Percentiles rank a stretch among this genome's conserved stretches.
These are phyloP conservation scores for Globisporangium apiculatum DNA, from an alignment of 352 stramenopile genomes.

Conservation along the genomic window DNA sequence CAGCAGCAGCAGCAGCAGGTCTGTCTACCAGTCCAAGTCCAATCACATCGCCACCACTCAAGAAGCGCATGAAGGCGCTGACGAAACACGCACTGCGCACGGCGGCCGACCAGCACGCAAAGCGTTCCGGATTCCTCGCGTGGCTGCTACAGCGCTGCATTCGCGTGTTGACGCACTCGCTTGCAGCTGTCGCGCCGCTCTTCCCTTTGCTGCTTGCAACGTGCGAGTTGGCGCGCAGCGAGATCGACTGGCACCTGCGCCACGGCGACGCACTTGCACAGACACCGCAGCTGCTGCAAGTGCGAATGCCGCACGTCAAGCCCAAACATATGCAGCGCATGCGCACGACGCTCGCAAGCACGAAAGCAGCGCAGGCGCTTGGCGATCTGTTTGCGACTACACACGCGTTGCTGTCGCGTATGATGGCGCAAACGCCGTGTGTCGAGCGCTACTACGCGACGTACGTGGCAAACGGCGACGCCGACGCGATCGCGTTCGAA, in stretches of 20 bases:
- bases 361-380: constrained; percentile 8
- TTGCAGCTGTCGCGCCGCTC: constrained; percentile 28
- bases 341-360: constrained; percentile 14
- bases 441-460: constrained; percentile 31
- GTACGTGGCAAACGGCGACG: constrained; percentile 35
- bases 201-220: constrained; percentile 42
- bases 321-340: constrained; percentile 40
- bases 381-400: constrained; percentile 17
- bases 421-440: constrained; percentile 16
- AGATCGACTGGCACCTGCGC: constrained; percentile 46
- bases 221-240: constrained; percentile 23
- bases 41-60: constrained; percentile 12
- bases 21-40: constrained; percentile 2
- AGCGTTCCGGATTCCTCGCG: constrained; percentile 28
- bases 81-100: constrained; percentile 42
- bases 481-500: constrained; percentile 35
- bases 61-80: constrained; percentile 32
- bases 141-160: constrained; percentile 31
- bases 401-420: constrained; percentile 19
- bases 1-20: neutral
- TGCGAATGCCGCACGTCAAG: constrained; percentile 23
- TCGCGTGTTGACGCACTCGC: constrained; percentile 33
- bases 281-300: constrained; percentile 18
- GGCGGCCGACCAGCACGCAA: constrained; percentile 23
- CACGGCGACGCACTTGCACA: constrained; percentile 14